phyloP scores from a whole-genome alignment of 2,329 filamentous ascomycete species.

The Sporothrix brasiliensis region DNA sequence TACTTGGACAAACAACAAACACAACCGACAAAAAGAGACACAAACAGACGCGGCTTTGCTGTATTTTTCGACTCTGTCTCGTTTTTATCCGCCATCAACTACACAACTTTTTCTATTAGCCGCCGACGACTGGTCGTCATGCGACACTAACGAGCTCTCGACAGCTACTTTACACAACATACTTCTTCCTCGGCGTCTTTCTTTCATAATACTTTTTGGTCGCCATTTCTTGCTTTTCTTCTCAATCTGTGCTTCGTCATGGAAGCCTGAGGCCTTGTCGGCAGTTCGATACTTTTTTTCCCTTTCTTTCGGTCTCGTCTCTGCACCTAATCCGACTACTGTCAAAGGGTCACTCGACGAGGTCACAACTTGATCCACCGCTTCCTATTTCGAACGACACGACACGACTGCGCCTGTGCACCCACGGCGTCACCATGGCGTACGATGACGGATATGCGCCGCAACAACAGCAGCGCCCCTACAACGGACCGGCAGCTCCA shows the following conservation, averaged over 20 bases:
- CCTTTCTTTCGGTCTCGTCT: not conserved
- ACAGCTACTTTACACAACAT: slow-evolving; percentile 15
- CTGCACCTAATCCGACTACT: slow-evolving; percentile 28
- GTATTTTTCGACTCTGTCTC: slow-evolving; percentile 26
- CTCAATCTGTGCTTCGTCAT: slow-evolving; percentile 1
- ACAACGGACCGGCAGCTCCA: slow-evolving; percentile 51
- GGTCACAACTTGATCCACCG: not conserved
- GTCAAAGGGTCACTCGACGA: not conserved
- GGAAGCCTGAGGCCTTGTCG: slow-evolving; percentile 24
- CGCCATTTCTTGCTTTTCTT: not conserved
- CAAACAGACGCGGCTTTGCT: not conserved
- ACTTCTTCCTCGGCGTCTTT: slow-evolving; percentile 15
- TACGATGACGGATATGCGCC: slow-evolving; percentile 54
- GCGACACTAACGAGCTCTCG: slow-evolving; percentile 28
- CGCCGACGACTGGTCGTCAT: slow-evolving; percentile 36
- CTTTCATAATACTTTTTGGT: not conserved
- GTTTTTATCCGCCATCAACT: slow-evolving; percentile 20
- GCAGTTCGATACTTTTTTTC: not conserved
- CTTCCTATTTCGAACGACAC: not conserved
- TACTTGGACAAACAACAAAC: slow-evolving; percentile 11
- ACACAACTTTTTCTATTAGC: slow-evolving; percentile 18
- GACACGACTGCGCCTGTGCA: not conserved
- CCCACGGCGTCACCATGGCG: slow-evolving; percentile 48
- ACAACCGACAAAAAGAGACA: not conserved
- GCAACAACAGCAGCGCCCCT: slow-evolving; percentile 49